Percentiles rank a stretch among this genome's conserved stretches.
These are phyloP conservation scores for Kitagawia praeruptora DNA, from an alignment of 129 eudicot species.

Conservation along the genomic window DNA sequence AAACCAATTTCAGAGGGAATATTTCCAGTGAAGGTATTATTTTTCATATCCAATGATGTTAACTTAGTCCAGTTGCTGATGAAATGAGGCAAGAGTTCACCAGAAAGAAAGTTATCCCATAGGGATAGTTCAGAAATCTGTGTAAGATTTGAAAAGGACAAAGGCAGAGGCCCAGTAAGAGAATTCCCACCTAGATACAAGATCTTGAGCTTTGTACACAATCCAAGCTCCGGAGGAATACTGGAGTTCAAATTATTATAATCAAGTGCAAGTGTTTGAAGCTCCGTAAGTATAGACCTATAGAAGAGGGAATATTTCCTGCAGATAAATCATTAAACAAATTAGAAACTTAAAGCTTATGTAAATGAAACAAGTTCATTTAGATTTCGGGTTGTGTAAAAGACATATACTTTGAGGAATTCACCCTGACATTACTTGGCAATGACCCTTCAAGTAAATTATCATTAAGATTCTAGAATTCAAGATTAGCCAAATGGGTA, in stretches of 20 bases:
- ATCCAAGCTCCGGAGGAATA: slow-evolving; percentile 63
- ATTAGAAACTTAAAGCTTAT: too few relatives aligned
- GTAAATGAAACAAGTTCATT: too few relatives aligned
- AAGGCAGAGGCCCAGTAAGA: slow-evolving; percentile 47
- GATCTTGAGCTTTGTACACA: slow-evolving; percentile 41
- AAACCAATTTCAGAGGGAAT: slow-evolving; percentile 53
- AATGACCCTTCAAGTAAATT: too few relatives aligned
- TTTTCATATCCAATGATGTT: slow-evolving; percentile 44
- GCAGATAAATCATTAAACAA: slow-evolving; percentile 7
- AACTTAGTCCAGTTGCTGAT: slow-evolving; percentile 28
- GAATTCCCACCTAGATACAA: slow-evolving; percentile 48
- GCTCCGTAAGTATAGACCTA: slow-evolving; percentile 51
- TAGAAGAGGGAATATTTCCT: slow-evolving; percentile 52
- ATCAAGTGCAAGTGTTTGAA: slow-evolving; percentile 30
- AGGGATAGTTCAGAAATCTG: slow-evolving; percentile 31
- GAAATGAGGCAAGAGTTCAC: too few relatives aligned
- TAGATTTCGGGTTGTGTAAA: too few relatives aligned
- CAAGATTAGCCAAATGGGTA: too few relatives aligned
- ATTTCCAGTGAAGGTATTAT: slow-evolving; percentile 43
- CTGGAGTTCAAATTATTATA: slow-evolving; percentile 39
- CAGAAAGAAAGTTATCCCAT: slow-evolving; percentile 22
- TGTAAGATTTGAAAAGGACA: slow-evolving; percentile 43
- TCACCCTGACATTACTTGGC: too few relatives aligned
- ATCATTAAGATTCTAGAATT: too few relatives aligned
- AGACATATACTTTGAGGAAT: too few relatives aligned